Conservation (phyloP, 768 basidiomycete species). For the Phaeotremella fagi region DNA sequence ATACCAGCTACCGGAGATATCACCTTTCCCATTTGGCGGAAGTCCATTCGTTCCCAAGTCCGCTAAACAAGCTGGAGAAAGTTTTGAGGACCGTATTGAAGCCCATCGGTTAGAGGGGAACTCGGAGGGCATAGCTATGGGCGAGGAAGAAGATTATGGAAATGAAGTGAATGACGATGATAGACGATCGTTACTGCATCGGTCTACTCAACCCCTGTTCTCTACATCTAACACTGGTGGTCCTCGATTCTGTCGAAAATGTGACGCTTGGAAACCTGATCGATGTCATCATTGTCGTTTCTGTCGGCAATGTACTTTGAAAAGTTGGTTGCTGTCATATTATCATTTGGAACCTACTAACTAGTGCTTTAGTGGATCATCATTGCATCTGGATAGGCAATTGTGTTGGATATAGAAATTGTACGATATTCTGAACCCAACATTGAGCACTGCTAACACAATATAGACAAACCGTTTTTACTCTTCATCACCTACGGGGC, state of each 20-base stretch:
- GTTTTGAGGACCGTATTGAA: conserved; percentile 3
- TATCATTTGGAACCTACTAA: background rate
- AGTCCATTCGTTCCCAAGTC: conserved; percentile 18
- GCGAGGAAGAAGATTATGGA: conserved; percentile 2
- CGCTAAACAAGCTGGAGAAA: conserved; percentile 14
- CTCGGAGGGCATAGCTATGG: background rate
- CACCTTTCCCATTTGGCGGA: conserved; percentile 21
- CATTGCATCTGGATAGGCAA: conserved; percentile 45
- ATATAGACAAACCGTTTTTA: conserved; percentile 42
- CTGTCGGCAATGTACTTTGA: conserved; percentile 38
- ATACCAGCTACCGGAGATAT: conserved; percentile 4
- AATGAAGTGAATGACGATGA: background rate
- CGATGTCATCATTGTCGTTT: conserved; percentile 46
- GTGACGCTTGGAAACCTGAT: conserved; percentile 44
- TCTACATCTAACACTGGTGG: conserved; percentile 36
- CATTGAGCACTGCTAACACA: conserved; percentile 1
- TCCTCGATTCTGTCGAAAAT: conserved; percentile 44
- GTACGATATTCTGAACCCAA: conserved; percentile 5
- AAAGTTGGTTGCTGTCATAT: conserved; percentile 21
- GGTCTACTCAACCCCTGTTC: conserved; percentile 14
- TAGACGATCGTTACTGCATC: too few species aligned
- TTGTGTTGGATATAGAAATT: conserved; percentile 44
- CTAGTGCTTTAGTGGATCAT: conserved; percentile 42
- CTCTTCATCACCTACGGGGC: conserved; percentile 42
- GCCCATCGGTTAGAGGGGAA: background rate